A percentile compares a stretch with the other conserved stretches of the same genome.
Conservation (phyloP, 768 basidiomycete species). For the Phlebiopsis gigantea region DNA sequence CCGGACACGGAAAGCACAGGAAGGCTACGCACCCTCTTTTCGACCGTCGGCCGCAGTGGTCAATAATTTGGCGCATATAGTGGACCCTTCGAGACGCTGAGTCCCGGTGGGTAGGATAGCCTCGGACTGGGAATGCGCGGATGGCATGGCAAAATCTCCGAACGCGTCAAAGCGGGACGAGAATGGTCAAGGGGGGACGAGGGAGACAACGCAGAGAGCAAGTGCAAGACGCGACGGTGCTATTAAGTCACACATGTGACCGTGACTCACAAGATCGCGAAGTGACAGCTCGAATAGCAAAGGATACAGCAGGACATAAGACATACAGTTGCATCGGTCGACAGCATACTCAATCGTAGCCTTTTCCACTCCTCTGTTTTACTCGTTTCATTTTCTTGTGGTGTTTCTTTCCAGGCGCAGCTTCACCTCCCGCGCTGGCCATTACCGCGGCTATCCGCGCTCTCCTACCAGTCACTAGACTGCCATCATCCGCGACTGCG, state of each 20-base stretch:
- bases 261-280: neutral
- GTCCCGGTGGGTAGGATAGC: neutral
- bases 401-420: constrained; percentile 61
- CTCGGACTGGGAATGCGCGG: neutral
- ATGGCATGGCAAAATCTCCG: neutral
- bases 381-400: constrained; percentile 77
- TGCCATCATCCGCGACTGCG: constrained; percentile 72
- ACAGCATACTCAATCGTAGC: constrained; percentile 60
- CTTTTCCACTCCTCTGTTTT: constrained; percentile 90
- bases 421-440: constrained; percentile 31
- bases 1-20: neutral
- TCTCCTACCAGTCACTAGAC: constrained; percentile 40
- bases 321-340: neutral
- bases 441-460: constrained; percentile 39
- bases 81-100: constrained; percentile 3
- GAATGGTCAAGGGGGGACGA: neutral
- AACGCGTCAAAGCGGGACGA: neutral
- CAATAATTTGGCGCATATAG: constrained; percentile 67
- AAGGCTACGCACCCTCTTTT: constrained; percentile 52
- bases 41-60: constrained; percentile 49
- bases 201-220: neutral
- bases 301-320: constrained; percentile 7
- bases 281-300: neutral
- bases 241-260: neutral
- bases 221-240: neutral